Base-by-base conservation (phyloP, 805 yeast species). In the Candida maris region DNA sequence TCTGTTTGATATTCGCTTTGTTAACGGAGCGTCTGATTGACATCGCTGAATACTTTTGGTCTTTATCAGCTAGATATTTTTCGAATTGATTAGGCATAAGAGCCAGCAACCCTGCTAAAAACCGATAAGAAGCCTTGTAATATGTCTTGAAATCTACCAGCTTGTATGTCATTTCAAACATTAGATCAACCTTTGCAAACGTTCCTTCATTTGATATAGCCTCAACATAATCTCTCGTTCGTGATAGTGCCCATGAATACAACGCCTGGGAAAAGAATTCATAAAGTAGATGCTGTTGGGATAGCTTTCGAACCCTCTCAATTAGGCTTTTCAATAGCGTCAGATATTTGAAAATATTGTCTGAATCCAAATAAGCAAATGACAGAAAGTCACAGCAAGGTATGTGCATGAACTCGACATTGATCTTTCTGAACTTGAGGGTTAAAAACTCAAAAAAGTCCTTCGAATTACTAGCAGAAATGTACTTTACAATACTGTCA, bases 381-480 rank as follows among this genome's bases (percentile, higher is more conserved):
- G 71, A 64, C 27, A 77, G 54, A 28, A 73, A 52, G 39, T 77
- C 81, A 26, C 73, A 52, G 30, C 68, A 56, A 19, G 67, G 70
- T 12, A 73, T 54, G 30, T 60, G 61, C 8, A 68, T 64, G 13
- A 32, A 46, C 30, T 68, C 73, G 21, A 46, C 25, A 19, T 57
- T 62, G 21, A 61, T 37, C 18, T 45, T 48, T 23, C 46, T 50
- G 14, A 65, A 47, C 27, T 59, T 58, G 6, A 42, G 34, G 3
- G 51, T 55, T 34, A 60, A 37, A 49, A 64, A 70, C 7, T 59
- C 54, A 19, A 59, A 65, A 39, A 61, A 70, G 32, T 71, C 75
- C 0, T 41, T 35, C 20, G 74, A 68, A 48, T 77, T 75, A 3
- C 79, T 59, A 12, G 79, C 74, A 1, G 80, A 73, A 6, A 75